Base-by-base conservation (phyloP, 371 early-diverging fungal genomes). In the Rhizopus arrhizus region DNA sequence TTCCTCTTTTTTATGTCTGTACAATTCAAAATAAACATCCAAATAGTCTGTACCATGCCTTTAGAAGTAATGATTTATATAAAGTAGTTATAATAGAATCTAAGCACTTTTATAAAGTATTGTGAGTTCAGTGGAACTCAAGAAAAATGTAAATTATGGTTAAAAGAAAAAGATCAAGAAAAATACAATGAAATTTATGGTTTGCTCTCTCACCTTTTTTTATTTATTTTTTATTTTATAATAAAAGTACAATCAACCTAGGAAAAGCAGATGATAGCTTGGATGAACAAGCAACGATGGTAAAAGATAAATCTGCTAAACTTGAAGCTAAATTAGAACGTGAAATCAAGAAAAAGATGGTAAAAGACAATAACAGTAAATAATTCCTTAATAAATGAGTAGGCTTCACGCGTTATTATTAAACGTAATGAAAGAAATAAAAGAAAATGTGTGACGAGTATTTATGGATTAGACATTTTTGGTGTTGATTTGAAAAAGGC, bases 401-500 rank as follows among this genome's bases (percentile, higher is more conserved):
- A 78, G 78, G 73, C 78, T 38, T 74, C 80, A 33, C 73, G 73
- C n/a, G 83, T 95, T 33, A 68, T 77, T 49, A 89, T 95, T 59
- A 91, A 91, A 70, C 85, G 91, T 47, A 85, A 89, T 41, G 94
- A 91, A 70, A 82, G 97, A 65, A 95, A 90, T 59, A 95, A 93
- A 78, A 82, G 93, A 74, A 97, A 96, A 77, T 87, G 88, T 68
- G 88, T 94, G 29, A 91, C 89, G 12, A 84, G 79, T 34, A 85
- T 95, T 46, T 81, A 80, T 56, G 93, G 93, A 46, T 70, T 95
- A 68, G 91, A 95, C 66, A 68, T 84, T 35, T 94, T 92, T 80
- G 89, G 86, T 54, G 89, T 96, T 45, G 96, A 95, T 65, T 76
- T 97, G 68, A 96, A 96, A 69, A 95, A 94, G 73, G 95, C 93